Conservation (phyloP, 2,329 filamentous ascomycete species). For the Alternaria triticimaculans region DNA sequence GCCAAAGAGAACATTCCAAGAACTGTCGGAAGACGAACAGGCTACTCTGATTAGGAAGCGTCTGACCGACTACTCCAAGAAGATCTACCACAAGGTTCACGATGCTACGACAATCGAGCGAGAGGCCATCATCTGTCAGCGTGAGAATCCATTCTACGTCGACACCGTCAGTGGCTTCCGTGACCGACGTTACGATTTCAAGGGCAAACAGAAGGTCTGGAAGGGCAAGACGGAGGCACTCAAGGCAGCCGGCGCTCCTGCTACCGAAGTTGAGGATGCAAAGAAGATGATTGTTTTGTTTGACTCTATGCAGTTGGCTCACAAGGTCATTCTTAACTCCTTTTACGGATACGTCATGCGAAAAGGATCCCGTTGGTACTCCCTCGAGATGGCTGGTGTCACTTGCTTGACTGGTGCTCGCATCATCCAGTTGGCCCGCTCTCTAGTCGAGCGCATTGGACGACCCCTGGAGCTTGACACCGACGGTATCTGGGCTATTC, state of each 20-base stretch:
- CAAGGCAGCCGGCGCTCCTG: constrained; percentile 79
- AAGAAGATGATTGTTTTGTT: constrained; percentile 99
- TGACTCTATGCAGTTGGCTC: constrained; percentile 93
- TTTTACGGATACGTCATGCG: constrained; percentile 99
- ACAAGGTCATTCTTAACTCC: constrained; percentile 98
- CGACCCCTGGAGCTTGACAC: constrained; percentile 94
- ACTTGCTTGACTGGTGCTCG: constrained; percentile 95
- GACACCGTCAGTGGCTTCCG: constrained; percentile 95
- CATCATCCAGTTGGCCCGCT: constrained; percentile 95
- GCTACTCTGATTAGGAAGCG: constrained; percentile 81
- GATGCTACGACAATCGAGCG: constrained; percentile 90
- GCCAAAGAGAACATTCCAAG: constrained; percentile 76
- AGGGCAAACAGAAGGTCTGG: constrained; percentile 97
- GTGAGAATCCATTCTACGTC: constrained; percentile 98
- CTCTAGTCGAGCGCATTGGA: constrained; percentile 91
- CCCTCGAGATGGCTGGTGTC: constrained; percentile 98
- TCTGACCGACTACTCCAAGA: constrained; percentile 91
- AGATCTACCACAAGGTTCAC: constrained; percentile 99
- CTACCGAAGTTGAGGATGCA: constrained; percentile 82
- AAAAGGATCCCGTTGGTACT: constrained; percentile 98
- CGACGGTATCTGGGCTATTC: constrained; percentile 99
- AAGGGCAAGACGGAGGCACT: constrained; percentile 92
- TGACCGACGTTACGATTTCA: constrained; percentile 97
- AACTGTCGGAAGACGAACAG: constrained; percentile 83
- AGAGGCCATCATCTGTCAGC: constrained; percentile 97